Percentiles rank a stretch among this genome's conserved stretches.
Conservation (phyloP, 768 basidiomycete species). For the Boletus fagicola region DNA sequence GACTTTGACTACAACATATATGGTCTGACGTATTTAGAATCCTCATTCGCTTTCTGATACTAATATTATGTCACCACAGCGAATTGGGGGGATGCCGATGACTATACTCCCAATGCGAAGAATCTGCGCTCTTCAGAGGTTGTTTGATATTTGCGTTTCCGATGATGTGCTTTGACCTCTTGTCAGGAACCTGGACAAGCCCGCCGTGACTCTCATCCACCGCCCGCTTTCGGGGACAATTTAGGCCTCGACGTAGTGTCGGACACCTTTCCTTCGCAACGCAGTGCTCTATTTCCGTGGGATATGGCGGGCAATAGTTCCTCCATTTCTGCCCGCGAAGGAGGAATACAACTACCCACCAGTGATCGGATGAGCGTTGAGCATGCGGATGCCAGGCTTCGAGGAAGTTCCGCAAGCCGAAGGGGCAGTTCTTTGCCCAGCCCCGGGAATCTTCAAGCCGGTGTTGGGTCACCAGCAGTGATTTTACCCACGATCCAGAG, state of each 20-base stretch:
- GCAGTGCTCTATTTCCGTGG: slow-evolving; percentile 78
- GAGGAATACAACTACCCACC: slow-evolving; percentile 32
- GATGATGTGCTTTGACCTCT: slow-evolving; percentile 12
- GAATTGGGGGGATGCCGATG: slow-evolving; percentile 21
- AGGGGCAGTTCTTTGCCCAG: slow-evolving; percentile 60
- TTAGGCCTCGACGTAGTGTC: slow-evolving; percentile 46
- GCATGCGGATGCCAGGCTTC: slow-evolving; percentile 49
- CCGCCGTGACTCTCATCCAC: slow-evolving; percentile 64
- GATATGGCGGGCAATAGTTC: slow-evolving; percentile 75
- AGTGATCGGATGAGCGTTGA: slow-evolving; percentile 51
- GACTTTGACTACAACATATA: slow-evolving; percentile 26
- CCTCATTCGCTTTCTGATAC: slow-evolving; percentile 1
- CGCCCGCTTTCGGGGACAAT: slow-evolving; percentile 49
- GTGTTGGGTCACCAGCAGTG: slow-evolving; percentile 50
- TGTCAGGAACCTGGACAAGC: slow-evolving; percentile 82
- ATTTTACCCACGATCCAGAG: slow-evolving; percentile 39
- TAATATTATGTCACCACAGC: slow-evolving; percentile 19
- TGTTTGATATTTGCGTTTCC: slow-evolving; percentile 24
- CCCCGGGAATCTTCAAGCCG: slow-evolving; percentile 41
- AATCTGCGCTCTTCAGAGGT: slow-evolving; percentile 60
- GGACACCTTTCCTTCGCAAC: slow-evolving; percentile 52
- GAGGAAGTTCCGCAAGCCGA: slow-evolving; percentile 54
- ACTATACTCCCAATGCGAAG: slow-evolving; percentile 16
- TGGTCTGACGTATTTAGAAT: slow-evolving; percentile 15
- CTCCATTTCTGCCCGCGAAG: slow-evolving; percentile 41